A percentile compares a stretch with the other conserved stretches of the same genome.
These are phyloP conservation scores for Meyerozyma athensensis DNA, from an alignment of 1,139 yeast genomes.

Conservation along the genomic window DNA sequence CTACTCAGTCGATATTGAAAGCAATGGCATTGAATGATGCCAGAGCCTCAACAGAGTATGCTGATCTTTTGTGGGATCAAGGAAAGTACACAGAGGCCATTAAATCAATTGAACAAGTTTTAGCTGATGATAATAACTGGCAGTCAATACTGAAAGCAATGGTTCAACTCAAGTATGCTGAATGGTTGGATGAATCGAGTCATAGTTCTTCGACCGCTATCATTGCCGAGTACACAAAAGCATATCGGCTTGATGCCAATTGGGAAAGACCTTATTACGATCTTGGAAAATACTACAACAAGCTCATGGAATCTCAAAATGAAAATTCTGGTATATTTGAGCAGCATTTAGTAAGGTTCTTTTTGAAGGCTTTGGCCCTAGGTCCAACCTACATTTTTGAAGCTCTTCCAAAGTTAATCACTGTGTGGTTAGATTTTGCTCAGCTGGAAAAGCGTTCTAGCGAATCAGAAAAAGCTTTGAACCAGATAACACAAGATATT, in stretches of 20 bases:
- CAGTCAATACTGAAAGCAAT: slow-evolving; percentile 32
- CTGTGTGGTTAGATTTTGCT: slow-evolving; percentile 89
- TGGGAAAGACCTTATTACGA: slow-evolving; percentile 84
- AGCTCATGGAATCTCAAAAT: slow-evolving; percentile 59
- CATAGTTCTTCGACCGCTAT: slow-evolving; percentile 77
- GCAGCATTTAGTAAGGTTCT: slow-evolving; percentile 57
- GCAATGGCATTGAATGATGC: slow-evolving; percentile 51
- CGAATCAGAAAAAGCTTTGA: slow-evolving; percentile 36
- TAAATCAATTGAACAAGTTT: slow-evolving; percentile 50
- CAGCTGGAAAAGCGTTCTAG: slow-evolving; percentile 23
- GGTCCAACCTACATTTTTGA: slow-evolving; percentile 75
- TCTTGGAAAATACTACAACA: slow-evolving; percentile 75
- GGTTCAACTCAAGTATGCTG: slow-evolving; percentile 71
- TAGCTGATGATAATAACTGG: slow-evolving; percentile 16
- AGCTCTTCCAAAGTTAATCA: slow-evolving; percentile 82
- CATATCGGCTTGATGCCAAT: slow-evolving; percentile 50
- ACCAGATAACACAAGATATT: slow-evolving; percentile 51
- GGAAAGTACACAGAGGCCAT: slow-evolving; percentile 88
- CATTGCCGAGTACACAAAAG: slow-evolving; percentile 60
- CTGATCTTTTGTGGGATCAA: slow-evolving; percentile 83
- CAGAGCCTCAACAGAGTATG: slow-evolving; percentile 71
- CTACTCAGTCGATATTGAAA: slow-evolving; percentile 67
- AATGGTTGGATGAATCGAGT: slow-evolving; percentile 86
- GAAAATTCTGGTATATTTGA: slow-evolving; percentile 62
- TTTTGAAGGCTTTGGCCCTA: slow-evolving; percentile 61